Conservation (phyloP, 352 stramenopile genomes). For the Phytophthora vignae region DNA sequence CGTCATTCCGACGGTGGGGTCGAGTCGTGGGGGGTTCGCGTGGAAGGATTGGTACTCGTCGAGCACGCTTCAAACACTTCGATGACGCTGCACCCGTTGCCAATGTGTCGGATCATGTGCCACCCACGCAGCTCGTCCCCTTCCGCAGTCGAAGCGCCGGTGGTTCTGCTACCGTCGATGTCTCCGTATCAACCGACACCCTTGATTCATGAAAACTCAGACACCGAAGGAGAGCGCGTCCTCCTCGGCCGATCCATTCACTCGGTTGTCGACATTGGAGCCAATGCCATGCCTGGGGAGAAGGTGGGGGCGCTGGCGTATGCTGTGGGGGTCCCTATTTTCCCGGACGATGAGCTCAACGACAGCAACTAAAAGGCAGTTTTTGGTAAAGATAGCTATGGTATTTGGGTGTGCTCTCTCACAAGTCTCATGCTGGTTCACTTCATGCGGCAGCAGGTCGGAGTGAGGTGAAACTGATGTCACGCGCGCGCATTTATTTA, state of each 20-base stretch:
- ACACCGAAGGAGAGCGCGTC: not conserved
- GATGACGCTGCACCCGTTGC: slow-evolving; percentile 40
- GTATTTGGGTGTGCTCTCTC: slow-evolving; percentile 2
- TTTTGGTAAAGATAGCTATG: slow-evolving; percentile 8
- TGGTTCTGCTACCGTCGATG: slow-evolving; percentile 37
- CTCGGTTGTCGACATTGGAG: slow-evolving; percentile 21
- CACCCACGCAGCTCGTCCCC: slow-evolving; percentile 3
- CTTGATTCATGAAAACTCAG: not conserved
- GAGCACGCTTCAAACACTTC: slow-evolving; percentile 16
- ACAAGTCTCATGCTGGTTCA: not conserved
- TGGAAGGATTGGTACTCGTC: slow-evolving; percentile 49
- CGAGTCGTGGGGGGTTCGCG: slow-evolving; percentile 38
- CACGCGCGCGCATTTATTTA: slow-evolving; percentile 22
- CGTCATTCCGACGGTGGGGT: slow-evolving; percentile 13
- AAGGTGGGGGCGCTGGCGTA: slow-evolving; percentile 1
- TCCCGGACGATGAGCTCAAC: slow-evolving; percentile 24
- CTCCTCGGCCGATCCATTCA: slow-evolving; percentile 26
- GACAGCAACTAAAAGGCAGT: slow-evolving; percentile 6
- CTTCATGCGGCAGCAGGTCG: too few relatives aligned
- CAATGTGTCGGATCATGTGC: slow-evolving; percentile 47
- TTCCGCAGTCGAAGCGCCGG: slow-evolving; percentile 1
- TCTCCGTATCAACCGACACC: slow-evolving; percentile 29
- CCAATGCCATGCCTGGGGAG: not conserved
- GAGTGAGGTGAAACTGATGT: slow-evolving; percentile 35
- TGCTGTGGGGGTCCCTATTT: slow-evolving; percentile 23